Conservation (phyloP, 2,329 filamentous ascomycete species). For the Fusarium fujikuroi region DNA sequence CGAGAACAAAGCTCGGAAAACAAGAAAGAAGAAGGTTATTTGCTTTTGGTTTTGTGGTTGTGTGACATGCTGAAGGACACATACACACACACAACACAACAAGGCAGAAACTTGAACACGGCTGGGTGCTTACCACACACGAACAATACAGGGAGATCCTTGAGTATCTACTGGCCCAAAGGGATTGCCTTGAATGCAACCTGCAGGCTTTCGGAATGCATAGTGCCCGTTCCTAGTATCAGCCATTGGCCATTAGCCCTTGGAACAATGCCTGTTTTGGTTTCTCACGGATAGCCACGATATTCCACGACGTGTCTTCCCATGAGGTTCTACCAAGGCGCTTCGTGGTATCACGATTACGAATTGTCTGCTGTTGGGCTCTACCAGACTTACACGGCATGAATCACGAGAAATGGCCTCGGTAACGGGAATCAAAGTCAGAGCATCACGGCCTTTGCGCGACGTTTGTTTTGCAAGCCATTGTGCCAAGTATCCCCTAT, state of each 20-base stretch:
- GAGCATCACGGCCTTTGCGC: background rate
- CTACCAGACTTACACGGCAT: constrained; percentile 20
- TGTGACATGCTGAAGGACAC: constrained; percentile 2
- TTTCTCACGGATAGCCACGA: constrained; percentile 1
- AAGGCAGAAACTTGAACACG: background rate
- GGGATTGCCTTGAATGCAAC: constrained; percentile 6
- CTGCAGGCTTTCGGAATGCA: constrained; percentile 7
- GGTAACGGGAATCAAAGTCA: background rate
- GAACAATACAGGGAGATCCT: constrained; percentile 8
- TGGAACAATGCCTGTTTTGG: background rate
- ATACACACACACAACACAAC: background rate
- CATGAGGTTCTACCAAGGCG: constrained; percentile 4
- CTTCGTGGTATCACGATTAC: constrained; percentile 23
- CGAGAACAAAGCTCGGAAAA: background rate
- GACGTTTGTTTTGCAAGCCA: constrained; percentile 1
- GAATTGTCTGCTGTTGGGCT: constrained; percentile 4
- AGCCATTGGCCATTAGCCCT: background rate
- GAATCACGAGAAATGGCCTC: background rate
- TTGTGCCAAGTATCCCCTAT: background rate
- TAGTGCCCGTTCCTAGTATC: constrained; percentile 3
- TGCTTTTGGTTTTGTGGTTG: background rate
- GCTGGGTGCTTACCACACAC: constrained; percentile 1
- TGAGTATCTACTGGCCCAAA: constrained; percentile 10
- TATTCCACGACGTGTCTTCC: constrained; percentile 12
- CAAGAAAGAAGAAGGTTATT: background rate